phyloP scores from a whole-genome alignment of 192 early-diverging fungal genomes.

The Coemansia sp. region DNA sequence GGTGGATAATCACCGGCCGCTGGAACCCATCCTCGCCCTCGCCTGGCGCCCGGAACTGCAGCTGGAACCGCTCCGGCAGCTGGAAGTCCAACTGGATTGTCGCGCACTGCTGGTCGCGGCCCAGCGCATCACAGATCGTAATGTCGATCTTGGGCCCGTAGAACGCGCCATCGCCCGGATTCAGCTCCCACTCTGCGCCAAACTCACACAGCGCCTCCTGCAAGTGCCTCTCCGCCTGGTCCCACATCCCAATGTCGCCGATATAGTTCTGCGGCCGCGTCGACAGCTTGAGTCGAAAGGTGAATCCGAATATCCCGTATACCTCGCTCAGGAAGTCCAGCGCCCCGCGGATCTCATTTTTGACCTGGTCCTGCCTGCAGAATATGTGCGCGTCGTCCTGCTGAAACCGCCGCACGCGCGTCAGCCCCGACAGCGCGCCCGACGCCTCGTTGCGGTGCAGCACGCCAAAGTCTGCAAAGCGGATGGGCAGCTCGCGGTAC shows the following conservation, averaged over 20 bases:
- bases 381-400: slow-evolving; percentile 98
- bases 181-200: slow-evolving; percentile 79
- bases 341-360: slow-evolving; percentile 78
- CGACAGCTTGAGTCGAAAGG: slow-evolving; percentile 70
- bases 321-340: slow-evolving; percentile 70
- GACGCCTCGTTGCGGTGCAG: slow-evolving; percentile 92
- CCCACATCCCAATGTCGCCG: slow-evolving; percentile 74
- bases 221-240: slow-evolving; percentile 80
- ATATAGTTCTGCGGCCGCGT: slow-evolving; percentile 79
- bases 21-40: slow-evolving; percentile 57
- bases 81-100: slow-evolving; percentile 99
- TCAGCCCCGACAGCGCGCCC: slow-evolving; percentile 86
- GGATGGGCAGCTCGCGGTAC: slow-evolving; percentile 85
- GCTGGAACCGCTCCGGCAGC: slow-evolving; percentile 86
- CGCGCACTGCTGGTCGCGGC: slow-evolving; percentile 90
- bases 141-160: slow-evolving; percentile 99
- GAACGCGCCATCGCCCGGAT: slow-evolving; percentile 96
- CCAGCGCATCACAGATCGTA: slow-evolving; percentile 86
- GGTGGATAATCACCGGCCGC: slow-evolving; percentile 98
- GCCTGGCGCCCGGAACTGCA: slow-evolving; percentile 79
- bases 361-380: slow-evolving; percentile 78
- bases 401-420: slow-evolving; percentile 90
- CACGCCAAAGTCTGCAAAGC: slow-evolving; percentile 90
- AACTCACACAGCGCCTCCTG: slow-evolving; percentile 80
- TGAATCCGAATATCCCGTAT: slow-evolving; percentile 78